phyloP scores from a whole-genome alignment of 768 basidiomycete genomes.

The Rhodosporidiobolus odoratus region DNA sequence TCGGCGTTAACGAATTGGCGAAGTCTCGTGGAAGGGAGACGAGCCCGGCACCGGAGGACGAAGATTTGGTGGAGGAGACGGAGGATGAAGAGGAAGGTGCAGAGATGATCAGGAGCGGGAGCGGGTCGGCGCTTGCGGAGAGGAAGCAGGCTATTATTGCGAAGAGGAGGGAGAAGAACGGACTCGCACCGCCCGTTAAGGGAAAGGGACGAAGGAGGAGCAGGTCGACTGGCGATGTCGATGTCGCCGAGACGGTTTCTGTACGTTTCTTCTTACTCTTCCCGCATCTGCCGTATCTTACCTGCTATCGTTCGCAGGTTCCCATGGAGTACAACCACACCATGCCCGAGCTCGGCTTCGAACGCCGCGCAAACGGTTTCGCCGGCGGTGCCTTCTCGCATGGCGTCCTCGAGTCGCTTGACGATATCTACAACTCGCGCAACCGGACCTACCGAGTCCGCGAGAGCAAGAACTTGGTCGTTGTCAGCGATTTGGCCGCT shows the following conservation, averaged over 20 bases:
- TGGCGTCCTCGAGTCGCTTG: slow-evolving; percentile 47
- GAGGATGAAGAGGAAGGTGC: slow-evolving; percentile 55
- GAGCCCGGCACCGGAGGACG: background rate
- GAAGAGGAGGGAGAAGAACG: slow-evolving; percentile 6
- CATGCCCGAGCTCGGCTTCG: slow-evolving; percentile 32
- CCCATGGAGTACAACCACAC: slow-evolving; percentile 20
- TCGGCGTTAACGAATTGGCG: slow-evolving; percentile 16
- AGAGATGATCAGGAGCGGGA: slow-evolving; percentile 1
- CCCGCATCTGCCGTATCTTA: too few relatives aligned
- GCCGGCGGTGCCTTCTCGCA: slow-evolving; percentile 7
- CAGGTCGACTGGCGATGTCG: slow-evolving; percentile 71
- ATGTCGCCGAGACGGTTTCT: slow-evolving; percentile 45
- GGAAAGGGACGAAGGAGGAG: slow-evolving; percentile 63
- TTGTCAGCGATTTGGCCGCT: slow-evolving; percentile 73
- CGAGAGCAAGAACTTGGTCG: slow-evolving; percentile 69
- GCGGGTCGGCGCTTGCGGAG: background rate
- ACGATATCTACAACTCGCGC: slow-evolving; percentile 49
- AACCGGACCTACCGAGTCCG: slow-evolving; percentile 73
- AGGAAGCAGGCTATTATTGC: slow-evolving; percentile 1
- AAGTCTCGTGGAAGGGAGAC: slow-evolving; percentile 1
- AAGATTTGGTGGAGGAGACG: background rate
- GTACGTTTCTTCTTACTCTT: background rate
- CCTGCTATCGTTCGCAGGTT: background rate
- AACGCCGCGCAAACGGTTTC: slow-evolving; percentile 4
- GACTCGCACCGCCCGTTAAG: background rate